Evolutionary conservation across 208 protist genomes (phyloP).

Genomic region (Angomonas ambiguus): DNA sequence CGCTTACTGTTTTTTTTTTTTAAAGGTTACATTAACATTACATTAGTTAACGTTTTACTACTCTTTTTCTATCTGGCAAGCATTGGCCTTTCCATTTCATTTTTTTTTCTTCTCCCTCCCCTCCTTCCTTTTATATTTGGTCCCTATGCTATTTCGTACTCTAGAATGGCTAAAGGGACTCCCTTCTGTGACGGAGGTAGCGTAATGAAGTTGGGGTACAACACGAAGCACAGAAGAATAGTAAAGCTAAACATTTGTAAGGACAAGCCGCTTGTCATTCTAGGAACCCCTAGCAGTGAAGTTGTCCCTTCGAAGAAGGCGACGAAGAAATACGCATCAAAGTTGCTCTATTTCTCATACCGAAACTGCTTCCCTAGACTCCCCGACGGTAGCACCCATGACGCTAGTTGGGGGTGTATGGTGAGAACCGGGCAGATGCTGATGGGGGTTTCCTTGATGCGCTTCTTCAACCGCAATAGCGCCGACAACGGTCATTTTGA

Average conservation of each 20-base stretch:
- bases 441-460: constrained; percentile 49
- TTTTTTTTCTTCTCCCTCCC: constrained; percentile 6
- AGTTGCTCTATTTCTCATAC: constrained; percentile 83
- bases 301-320: not conserved
- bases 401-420: constrained; percentile 89
- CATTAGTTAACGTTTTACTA: too few species aligned
- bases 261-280: not conserved
- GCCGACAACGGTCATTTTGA: not conserved
- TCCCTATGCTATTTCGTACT: not conserved
- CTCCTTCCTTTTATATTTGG: not conserved
- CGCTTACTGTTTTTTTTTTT: not conserved
- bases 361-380: constrained; percentile 58
- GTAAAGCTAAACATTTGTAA: not conserved
- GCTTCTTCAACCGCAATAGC: constrained; percentile 13
- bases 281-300: not conserved
- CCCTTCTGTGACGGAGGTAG: constrained; percentile 18
- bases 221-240: constrained; percentile 9
- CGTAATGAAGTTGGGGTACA: constrained; percentile 21
- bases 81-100: constrained; percentile 12
- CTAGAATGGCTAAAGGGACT: not conserved
- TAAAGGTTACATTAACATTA: too few species aligned
- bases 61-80: too few species aligned
- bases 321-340: constrained; percentile 11
- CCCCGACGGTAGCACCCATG: constrained; percentile 58
- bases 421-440: constrained; percentile 89